Conservation (phyloP, 2,329 filamentous ascomycete genomes). For the Emydomyces testavorans region DNA sequence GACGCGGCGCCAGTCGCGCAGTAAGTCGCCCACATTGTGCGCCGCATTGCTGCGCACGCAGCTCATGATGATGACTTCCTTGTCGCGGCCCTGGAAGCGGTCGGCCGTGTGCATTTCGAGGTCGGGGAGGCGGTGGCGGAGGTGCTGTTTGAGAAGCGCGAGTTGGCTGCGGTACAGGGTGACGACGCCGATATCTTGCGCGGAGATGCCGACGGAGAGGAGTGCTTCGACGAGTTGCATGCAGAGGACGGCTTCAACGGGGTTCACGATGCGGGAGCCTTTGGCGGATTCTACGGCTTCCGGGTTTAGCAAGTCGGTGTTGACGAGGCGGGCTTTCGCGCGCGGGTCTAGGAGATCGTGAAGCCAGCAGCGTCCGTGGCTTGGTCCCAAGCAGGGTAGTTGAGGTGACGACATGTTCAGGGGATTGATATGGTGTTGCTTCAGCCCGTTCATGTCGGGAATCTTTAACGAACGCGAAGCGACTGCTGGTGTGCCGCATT, state of each 20-base stretch:
- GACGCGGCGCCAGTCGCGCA: slow-evolving; percentile 84
- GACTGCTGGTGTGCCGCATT: slow-evolving; percentile 72
- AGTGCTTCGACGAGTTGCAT: slow-evolving; percentile 71
- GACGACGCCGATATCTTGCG: slow-evolving; percentile 78
- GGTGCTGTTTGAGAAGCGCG: slow-evolving; percentile 61
- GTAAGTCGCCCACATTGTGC: slow-evolving; percentile 73
- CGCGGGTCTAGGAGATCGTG: slow-evolving; percentile 56
- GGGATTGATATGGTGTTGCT: slow-evolving; percentile 42
- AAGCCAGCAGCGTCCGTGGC: slow-evolving; percentile 58
- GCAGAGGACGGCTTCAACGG: slow-evolving; percentile 65
- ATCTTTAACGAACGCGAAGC: slow-evolving; percentile 58
- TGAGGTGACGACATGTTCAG: slow-evolving; percentile 18
- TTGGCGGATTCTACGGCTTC: slow-evolving; percentile 52
- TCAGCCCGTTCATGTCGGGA: slow-evolving; percentile 52
- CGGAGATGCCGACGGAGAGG: slow-evolving; percentile 60
- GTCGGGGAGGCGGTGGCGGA: slow-evolving; percentile 47
- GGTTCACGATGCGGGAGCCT: slow-evolving; percentile 80
- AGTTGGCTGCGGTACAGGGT: slow-evolving; percentile 94
- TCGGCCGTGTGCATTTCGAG: slow-evolving; percentile 96
- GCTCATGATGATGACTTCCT: slow-evolving; percentile 78
- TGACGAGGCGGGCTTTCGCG: slow-evolving; percentile 71
- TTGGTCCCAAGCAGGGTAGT: slow-evolving; percentile 46
- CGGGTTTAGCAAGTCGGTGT: slow-evolving; percentile 65
- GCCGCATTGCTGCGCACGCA: slow-evolving; percentile 79
- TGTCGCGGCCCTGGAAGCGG: slow-evolving; percentile 92